Base-by-base conservation (phyloP, 2,329 filamentous ascomycete genomes). In the Rhinocladiella mackenziei region DNA sequence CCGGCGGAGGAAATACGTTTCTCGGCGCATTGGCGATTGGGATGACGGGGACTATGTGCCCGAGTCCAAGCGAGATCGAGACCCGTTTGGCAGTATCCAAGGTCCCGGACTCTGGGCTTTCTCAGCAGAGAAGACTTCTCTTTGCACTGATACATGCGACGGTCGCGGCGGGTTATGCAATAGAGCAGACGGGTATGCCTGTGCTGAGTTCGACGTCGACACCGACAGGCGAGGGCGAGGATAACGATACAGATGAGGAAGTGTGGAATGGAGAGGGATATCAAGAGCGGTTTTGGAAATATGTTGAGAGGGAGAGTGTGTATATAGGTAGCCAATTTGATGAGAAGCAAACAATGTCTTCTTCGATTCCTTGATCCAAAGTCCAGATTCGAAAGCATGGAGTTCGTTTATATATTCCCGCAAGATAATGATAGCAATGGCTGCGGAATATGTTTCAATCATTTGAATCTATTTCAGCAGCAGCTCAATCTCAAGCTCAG, bases 1-100 rank as follows among this genome's bases (percentile, higher is more conserved):
- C 92, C 0, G 92, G 92, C 7, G 92, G 89, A 14, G 92, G 92
- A 1, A 98, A 98, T 65, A 83, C 85, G 0, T 97, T 96, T 58
- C 13, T 48, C 6, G 79, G 80, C 15, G 78, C 76, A 2, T 59
- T 83, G 46, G 71, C 76, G 5, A 70, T 81, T 15, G 77, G 73
- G 1, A 62, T 81, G 14, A 69, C 72, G 45, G 56, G 44, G 2
- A 28, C n/a, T 2, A 43, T 44, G 5, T 14, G 20, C 5, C 45
- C 51, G 15, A 22, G 19, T 20, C 32, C 32, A 11, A 11, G 9
- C 7, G 32, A 66, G 33, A n/a, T n/a, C n/a, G n/a, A n/a, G n/a
- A n/a, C n/a, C n/a, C n/a, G n/a, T n/a, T n/a, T n/a, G 55, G 60
- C 64, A 18, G 28, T 30, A 14, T 58, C 55, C 60, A 63, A 19